phyloP scores from a whole-genome alignment of 75 land plant species.

The Pinus albicaulis region DNA sequence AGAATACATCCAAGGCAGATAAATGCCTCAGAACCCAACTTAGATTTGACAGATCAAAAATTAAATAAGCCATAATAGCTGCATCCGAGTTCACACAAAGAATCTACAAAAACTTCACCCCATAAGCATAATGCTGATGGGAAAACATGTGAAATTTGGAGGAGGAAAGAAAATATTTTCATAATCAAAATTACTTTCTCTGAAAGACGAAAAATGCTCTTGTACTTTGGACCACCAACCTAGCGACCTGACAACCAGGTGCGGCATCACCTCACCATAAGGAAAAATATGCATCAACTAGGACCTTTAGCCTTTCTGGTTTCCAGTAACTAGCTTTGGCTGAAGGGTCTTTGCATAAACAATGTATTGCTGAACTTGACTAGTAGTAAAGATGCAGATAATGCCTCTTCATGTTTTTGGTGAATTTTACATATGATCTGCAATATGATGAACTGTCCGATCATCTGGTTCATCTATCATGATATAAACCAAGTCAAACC shows the following conservation, averaged over 20 bases:
- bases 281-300: slow-evolving; percentile 90
- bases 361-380: slow-evolving; percentile 86
- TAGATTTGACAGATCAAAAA: neutral
- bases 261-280: slow-evolving; percentile 80
- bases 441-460: slow-evolving; percentile 76
- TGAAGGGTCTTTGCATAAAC: slow-evolving; percentile 83
- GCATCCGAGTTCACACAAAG: slow-evolving; percentile 23
- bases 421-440: slow-evolving; percentile 85
- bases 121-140: slow-evolving; percentile 29
- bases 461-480: slow-evolving; percentile 99
- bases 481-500: slow-evolving; percentile 93
- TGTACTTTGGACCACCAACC: neutral
- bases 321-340: slow-evolving; percentile 77
- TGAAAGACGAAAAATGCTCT: neutral
- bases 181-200: no score
- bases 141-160: neutral
- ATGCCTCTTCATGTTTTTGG: slow-evolving; percentile 86
- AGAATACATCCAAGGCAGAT: neutral
- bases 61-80: neutral
- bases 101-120: slow-evolving; percentile 94
- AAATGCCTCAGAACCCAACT: neutral
- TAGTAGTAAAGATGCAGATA: slow-evolving; percentile 72
- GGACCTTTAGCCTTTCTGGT: slow-evolving; percentile 67
- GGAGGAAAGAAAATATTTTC: neutral
- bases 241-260: slow-evolving; percentile 74